Conservation (phyloP, 73 alveolate species). For the Tetrahymena borealis region DNA sequence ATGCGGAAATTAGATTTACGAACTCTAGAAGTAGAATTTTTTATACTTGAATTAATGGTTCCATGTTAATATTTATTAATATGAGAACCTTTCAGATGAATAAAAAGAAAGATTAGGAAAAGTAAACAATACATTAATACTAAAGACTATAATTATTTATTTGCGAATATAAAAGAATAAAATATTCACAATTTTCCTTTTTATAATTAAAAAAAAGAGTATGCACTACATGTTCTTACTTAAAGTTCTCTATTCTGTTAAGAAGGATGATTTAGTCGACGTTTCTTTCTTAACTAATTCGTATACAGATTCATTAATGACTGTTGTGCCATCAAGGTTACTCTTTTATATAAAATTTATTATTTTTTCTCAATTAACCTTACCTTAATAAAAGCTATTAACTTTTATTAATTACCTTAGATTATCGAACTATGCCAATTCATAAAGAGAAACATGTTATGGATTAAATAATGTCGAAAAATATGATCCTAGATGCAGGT, state of each 20-base stretch:
- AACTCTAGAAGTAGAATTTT: not conserved
- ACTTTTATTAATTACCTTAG: not conserved
- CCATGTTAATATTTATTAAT: not conserved
- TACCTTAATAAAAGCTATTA: not conserved
- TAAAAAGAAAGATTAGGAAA: not conserved
- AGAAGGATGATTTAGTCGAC: not conserved
- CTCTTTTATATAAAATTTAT: not conserved
- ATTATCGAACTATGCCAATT: not conserved
- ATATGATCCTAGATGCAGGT: not conserved
- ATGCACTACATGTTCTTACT: not conserved
- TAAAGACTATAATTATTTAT: too few relatives aligned
- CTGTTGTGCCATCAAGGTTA: not conserved
- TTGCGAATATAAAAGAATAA: too few relatives aligned
- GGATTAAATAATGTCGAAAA: not conserved
- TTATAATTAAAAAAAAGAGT: too few relatives aligned
- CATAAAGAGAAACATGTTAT: not conserved
- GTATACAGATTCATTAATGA: not conserved
- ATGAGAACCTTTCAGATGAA: not conserved
- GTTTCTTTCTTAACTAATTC: not conserved
- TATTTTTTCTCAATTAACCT: not conserved
- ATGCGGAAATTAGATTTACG: not conserved
- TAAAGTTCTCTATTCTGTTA: not conserved
- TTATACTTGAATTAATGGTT: not conserved
- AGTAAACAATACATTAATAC: not conserved
- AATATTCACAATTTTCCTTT: too few relatives aligned